Conservation (phyloP, 352 stramenopile species). For the Aphanomyces cochlioides region DNA sequence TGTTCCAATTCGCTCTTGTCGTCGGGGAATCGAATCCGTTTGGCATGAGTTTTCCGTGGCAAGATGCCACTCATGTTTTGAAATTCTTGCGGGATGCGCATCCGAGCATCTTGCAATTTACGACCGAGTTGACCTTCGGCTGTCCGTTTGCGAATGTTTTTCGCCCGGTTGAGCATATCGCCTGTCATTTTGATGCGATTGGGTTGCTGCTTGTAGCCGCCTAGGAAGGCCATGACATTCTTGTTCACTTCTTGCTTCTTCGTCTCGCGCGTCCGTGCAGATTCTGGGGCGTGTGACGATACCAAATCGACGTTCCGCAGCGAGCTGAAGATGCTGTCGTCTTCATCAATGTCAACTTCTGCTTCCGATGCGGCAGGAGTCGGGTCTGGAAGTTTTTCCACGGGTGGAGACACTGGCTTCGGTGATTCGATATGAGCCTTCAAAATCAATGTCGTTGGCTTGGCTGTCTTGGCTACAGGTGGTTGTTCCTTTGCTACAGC, state of each 20-base stretch:
- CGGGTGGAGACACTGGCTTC: not conserved
- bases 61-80: slow-evolving; percentile 38
- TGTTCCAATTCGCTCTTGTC: slow-evolving; percentile 34
- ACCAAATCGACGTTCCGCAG: slow-evolving; percentile 30
- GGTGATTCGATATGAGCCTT: not conserved
- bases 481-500: not conserved
- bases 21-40: slow-evolving; percentile 41
- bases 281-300: slow-evolving; percentile 24
- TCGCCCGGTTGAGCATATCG: slow-evolving; percentile 41
- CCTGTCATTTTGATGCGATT: slow-evolving; percentile 45
- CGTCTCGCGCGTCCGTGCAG: slow-evolving; percentile 1
- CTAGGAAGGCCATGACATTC: slow-evolving; percentile 63
- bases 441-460: slow-evolving; percentile 1
- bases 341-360: slow-evolving; percentile 13
- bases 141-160: slow-evolving; percentile 42
- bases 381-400: not conserved
- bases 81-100: slow-evolving; percentile 57
- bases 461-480: slow-evolving; percentile 3
- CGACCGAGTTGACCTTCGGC: slow-evolving; percentile 41
- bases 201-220: slow-evolving; percentile 53
- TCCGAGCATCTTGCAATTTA: slow-evolving; percentile 48
- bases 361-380: not conserved
- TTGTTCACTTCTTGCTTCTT: slow-evolving; percentile 30
- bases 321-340: slow-evolving; percentile 30
- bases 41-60: slow-evolving; percentile 40